Evolutionary conservation across 2,329 filamentous ascomycete species (phyloP), one percentile per base, ranked within the genome.

Genomic region (Aspergillus floridensis): DNA sequence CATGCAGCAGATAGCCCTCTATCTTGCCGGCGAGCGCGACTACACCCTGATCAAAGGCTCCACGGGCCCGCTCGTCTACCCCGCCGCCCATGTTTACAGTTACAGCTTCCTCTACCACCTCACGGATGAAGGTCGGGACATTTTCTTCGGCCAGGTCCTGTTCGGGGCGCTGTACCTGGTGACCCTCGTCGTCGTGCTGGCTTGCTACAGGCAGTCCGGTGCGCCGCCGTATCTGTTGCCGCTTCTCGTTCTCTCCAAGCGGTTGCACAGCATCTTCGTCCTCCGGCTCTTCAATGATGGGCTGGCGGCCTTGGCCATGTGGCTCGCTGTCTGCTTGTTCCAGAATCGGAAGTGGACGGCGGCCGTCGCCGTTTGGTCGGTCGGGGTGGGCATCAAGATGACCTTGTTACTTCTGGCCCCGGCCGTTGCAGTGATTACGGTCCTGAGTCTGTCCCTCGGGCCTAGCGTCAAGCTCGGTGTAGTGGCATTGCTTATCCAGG

Each of bases 271-370:
- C 75, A 89, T 99, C 67, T 99, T 95, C 71, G 79, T 99, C 66
- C 83, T 99, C 57, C 86, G 95, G 48, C 88, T 93, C 70, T 99
- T 99, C 82, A 99, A 99, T 77, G 95, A 99, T 77, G 91, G 92
- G 67, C 90, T 96, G 72, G 93, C 93, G 19, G 86, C 89, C 4
- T 82, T 95, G 67, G 91, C 91, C 66, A 83, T 99, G 62, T 98
- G 92, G 85, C 74, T 87, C 19, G 86, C 91, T n/a, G 87, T 98
- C 44, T 89, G 86, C 71, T 81, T 86, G 63, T 90, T 92, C 72
- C 91, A 97, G 78, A 84, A 84, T 49, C 82, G 87, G 32, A 80
- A 82, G 59, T 97, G 91, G 90, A 87, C 87, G 26, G 68, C 88
- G 0, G 95, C 88, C 6, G 88, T 86, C 53, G 73, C 92, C 16